A percentile compares a stretch with the other conserved stretches of the same genome.
Conservation (phyloP, 2,329 filamentous ascomycete genomes). For the Hypoxylon rubiginosum region DNA sequence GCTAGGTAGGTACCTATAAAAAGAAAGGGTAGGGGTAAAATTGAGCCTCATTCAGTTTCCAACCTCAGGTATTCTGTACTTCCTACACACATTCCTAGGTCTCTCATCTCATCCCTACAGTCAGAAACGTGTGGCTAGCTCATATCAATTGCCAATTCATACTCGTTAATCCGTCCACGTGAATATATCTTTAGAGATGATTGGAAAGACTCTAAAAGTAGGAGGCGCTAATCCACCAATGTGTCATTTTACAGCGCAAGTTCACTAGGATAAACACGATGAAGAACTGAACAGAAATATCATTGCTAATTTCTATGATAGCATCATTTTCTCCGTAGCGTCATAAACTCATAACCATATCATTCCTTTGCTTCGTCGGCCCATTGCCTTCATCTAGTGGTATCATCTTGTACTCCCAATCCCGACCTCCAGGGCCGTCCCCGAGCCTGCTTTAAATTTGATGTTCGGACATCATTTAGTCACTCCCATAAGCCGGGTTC, state of each 20-base stretch:
- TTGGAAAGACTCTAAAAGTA: not conserved
- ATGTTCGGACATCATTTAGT: not conserved
- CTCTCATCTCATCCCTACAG: not conserved
- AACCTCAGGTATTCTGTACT: not conserved
- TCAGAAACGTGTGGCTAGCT: too few relatives aligned
- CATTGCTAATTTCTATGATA: conserved; percentile 18
- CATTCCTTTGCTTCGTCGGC: conserved; percentile 3
- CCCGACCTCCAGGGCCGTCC: not conserved
- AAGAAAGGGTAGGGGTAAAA: not conserved
- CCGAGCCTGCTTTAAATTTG: conserved; percentile 3
- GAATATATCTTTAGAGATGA: not conserved
- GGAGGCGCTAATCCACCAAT: not conserved
- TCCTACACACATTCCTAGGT: not conserved
- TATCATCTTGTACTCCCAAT: conserved; percentile 29
- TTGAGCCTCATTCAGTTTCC: not conserved
- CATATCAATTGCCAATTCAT: too few relatives aligned
- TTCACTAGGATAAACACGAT: not conserved
- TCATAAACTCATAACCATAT: conserved; percentile 5
- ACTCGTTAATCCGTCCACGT: too few relatives aligned
- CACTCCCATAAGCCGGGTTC: conserved; percentile 2
- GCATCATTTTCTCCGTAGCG: conserved; percentile 12
- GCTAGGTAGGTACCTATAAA: not conserved
- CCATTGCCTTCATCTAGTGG: conserved; percentile 5
- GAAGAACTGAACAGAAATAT: conserved; percentile 9
- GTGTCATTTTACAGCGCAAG: not conserved